Percentiles rank a stretch among this genome's conserved stretches.
Conservation (phyloP, 1,284 basidiomycete species). For the Apiotrichum veenhuisii region DNA sequence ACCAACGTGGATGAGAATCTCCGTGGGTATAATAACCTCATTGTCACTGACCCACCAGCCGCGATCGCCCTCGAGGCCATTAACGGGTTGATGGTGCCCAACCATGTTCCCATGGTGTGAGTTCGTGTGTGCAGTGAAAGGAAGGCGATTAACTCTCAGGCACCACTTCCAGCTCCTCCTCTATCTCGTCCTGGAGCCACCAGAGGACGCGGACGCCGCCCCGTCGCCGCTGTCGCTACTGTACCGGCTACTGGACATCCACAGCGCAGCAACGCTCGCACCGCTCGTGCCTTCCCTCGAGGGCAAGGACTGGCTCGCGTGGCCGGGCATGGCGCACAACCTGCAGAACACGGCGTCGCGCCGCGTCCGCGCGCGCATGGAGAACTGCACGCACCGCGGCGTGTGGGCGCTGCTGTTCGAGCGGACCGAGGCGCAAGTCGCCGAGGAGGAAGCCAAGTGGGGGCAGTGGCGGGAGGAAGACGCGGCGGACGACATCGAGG, state of each 20-base stretch:
- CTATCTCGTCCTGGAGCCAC: conserved; percentile 19
- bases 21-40: not conserved
- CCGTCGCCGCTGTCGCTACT: conserved; percentile 22
- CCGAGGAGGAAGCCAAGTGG: conserved; percentile 15
- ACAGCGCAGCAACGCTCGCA: conserved; percentile 13
- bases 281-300: conserved; percentile 1
- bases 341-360: conserved; percentile 6
- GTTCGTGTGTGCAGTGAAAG: not conserved
- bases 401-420: conserved; percentile 31
- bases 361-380: conserved; percentile 12
- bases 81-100: conserved; percentile 4
- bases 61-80: conserved; percentile 7
- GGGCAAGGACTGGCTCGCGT: not conserved
- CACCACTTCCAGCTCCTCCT: conserved; percentile 35
- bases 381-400: conserved; percentile 18
- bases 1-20: conserved; percentile 4
- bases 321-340: not conserved
- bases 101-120: not conserved
- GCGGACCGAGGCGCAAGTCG: conserved; percentile 8
- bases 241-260: conserved; percentile 17
- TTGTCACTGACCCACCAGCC: not conserved
- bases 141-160: conserved; percentile 13
- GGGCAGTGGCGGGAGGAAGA: conserved; percentile 2
- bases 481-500: not conserved
- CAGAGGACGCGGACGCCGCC: not conserved